Conservation (phyloP, 371 early-diverging fungal genomes). For the Sanchytrium tribonematis region DNA sequence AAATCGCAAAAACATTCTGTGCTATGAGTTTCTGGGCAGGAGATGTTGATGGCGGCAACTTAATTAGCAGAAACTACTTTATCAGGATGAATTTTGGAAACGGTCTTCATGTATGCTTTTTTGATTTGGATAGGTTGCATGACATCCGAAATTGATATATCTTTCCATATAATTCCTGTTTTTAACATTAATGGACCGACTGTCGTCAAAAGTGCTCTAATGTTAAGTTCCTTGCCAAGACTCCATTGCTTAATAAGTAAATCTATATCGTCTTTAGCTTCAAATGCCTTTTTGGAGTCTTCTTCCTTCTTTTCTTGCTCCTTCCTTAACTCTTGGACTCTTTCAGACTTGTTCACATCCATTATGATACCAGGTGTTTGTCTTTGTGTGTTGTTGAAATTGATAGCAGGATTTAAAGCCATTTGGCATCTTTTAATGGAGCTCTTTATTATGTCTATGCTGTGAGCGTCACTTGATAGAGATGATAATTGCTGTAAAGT, state of each 20-base stretch:
- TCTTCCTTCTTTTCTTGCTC: slow-evolving; percentile 32
- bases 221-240: slow-evolving; percentile 52
- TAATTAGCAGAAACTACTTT: slow-evolving; percentile 26
- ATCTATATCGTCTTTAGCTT: slow-evolving; percentile 48
- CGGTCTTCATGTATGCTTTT: slow-evolving; percentile 63
- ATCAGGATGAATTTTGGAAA: slow-evolving; percentile 77
- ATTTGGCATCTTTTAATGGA: slow-evolving; percentile 2
- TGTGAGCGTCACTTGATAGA: not conserved
- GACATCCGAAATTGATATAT: slow-evolving; percentile 46
- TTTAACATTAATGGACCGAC: slow-evolving; percentile 41
- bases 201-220: slow-evolving; percentile 57
- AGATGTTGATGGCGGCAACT: not conserved
- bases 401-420: slow-evolving; percentile 15
- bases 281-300: slow-evolving; percentile 45
- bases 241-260: slow-evolving; percentile 33
- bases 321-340: slow-evolving; percentile 34
- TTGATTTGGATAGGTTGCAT: slow-evolving; percentile 61
- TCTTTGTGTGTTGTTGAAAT: not conserved
- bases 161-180: slow-evolving; percentile 24
- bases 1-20: slow-evolving; percentile 45
- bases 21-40: slow-evolving; percentile 60
- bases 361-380: not conserved
- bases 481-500: slow-evolving; percentile 4
- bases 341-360: slow-evolving; percentile 5
- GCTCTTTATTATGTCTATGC: not conserved